phyloP scores from a whole-genome alignment of 805 yeast species.

The Yarrowia alimentaria region DNA sequence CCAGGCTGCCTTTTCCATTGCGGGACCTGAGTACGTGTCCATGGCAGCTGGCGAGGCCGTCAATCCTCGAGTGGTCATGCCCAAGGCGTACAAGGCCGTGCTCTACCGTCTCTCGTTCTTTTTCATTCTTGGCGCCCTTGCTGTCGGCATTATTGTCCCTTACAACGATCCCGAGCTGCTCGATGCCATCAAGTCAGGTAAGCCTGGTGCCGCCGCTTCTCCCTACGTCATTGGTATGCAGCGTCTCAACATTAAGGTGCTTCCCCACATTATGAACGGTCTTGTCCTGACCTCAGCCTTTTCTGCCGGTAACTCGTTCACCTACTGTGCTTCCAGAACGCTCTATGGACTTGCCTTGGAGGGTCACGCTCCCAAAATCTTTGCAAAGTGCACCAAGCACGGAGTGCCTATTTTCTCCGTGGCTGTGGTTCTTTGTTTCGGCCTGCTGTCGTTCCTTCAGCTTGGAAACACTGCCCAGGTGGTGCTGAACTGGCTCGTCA shows the following conservation, averaged over 20 bases:
- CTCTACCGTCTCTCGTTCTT: constrained; percentile 64
- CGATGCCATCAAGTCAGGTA: constrained; percentile 55
- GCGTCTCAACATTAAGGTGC: constrained; percentile 55
- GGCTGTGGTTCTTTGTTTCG: constrained; percentile 49
- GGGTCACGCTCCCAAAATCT: constrained; percentile 71
- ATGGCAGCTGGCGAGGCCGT: constrained; percentile 82
- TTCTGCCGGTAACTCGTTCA: constrained; percentile 80
- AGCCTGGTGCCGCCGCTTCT: constrained; percentile 75
- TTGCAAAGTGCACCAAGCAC: constrained; percentile 56
- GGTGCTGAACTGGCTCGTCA: constrained; percentile 68
- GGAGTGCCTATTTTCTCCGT: constrained; percentile 73
- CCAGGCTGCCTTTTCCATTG: constrained; percentile 74
- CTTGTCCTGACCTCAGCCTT: constrained; percentile 72
- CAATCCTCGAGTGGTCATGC: constrained; percentile 67
- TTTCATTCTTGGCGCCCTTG: constrained; percentile 70
- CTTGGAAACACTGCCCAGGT: constrained; percentile 55
- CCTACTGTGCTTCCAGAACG: constrained; percentile 68
- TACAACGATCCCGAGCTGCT: constrained; percentile 62
- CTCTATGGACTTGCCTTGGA: constrained; percentile 67
- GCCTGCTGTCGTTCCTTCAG: constrained; percentile 64
- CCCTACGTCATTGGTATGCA: constrained; percentile 84
- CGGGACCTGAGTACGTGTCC: constrained; percentile 83
- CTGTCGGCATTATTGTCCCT: constrained; percentile 75
- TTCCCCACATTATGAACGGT: constrained; percentile 79
- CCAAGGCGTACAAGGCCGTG: constrained; percentile 76